Evolutionary conservation across 768 basidiomycete genomes (phyloP).

Genomic region (Pulveroboletus sp.): DNA sequence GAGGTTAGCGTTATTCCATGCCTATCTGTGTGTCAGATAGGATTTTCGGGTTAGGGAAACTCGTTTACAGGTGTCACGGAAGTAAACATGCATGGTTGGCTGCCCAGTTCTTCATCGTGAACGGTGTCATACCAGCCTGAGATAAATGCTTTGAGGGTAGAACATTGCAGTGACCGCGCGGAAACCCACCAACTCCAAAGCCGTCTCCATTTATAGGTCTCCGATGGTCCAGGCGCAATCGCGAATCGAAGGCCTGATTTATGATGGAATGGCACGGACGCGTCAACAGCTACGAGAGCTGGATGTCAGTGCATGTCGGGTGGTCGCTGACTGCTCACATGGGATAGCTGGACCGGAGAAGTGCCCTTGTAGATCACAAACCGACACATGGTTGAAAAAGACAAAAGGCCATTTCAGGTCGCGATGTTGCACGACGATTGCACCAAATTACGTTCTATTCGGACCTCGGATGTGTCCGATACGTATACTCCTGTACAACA

Average conservation of each 20-base stretch:
- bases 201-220: slow-evolving; percentile 95
- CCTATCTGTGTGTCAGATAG: slow-evolving; percentile 45
- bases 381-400: slow-evolving; percentile 60
- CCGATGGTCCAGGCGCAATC: slow-evolving; percentile 76
- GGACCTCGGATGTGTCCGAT: slow-evolving; percentile 2
- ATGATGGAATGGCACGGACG: slow-evolving; percentile 94
- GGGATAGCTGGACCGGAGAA: slow-evolving; percentile 87
- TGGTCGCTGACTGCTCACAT: slow-evolving; percentile 44
- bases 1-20: slow-evolving; percentile 96
- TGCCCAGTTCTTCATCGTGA: slow-evolving; percentile 78
- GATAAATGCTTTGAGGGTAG: neutral
- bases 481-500: neutral
- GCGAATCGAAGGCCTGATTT: slow-evolving; percentile 94
- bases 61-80: slow-evolving; percentile 82
- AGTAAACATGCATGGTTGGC: slow-evolving; percentile 93
- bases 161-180: neutral
- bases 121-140: slow-evolving; percentile 93
- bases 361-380: slow-evolving; percentile 96
- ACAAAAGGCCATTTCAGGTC: neutral
- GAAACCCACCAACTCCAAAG: slow-evolving; percentile 82
- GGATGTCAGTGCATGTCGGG: neutral
- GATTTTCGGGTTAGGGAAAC: neutral
- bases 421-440: slow-evolving; percentile 9
- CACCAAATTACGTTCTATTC: slow-evolving; percentile 23
- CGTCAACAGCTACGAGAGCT: slow-evolving; percentile 67